phyloP scores from a whole-genome alignment of 2,329 filamentous ascomycete species.

The Penicillium thymicola region DNA sequence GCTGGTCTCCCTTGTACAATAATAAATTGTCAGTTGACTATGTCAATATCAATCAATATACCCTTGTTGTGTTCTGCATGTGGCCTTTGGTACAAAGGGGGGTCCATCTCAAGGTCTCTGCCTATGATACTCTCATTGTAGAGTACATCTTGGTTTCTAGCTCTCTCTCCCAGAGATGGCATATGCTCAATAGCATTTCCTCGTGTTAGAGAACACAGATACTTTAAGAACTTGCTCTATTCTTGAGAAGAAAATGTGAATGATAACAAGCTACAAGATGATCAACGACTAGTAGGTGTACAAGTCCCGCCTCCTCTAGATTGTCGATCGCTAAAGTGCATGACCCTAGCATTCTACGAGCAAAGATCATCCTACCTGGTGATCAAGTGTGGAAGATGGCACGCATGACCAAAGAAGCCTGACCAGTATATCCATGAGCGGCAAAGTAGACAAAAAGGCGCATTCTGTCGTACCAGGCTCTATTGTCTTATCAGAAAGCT shows the following conservation, averaged over 20 bases:
- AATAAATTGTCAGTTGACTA: conserved; percentile 3
- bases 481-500: neutral
- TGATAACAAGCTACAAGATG: neutral
- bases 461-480: conserved; percentile 3
- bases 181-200: neutral
- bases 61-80: conserved; percentile 2
- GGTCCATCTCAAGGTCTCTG: neutral
- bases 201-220: neutral
- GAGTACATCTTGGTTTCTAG: neutral
- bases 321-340: neutral
- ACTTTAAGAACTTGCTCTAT: neutral
- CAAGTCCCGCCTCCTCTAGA: neutral
- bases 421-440: neutral
- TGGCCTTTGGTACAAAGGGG: neutral
- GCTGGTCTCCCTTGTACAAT: conserved; percentile 11
- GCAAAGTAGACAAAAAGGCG: neutral
- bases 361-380: conserved; percentile 1
- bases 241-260: neutral
- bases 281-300: neutral
- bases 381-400: neutral
- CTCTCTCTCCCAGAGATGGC: conserved; percentile 16
- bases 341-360: neutral
- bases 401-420: conserved; percentile 2
- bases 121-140: neutral
- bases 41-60: conserved; percentile 9